phyloP scores from a whole-genome alignment of 73 alveolate species.

The Tetrahymena borealis region DNA sequence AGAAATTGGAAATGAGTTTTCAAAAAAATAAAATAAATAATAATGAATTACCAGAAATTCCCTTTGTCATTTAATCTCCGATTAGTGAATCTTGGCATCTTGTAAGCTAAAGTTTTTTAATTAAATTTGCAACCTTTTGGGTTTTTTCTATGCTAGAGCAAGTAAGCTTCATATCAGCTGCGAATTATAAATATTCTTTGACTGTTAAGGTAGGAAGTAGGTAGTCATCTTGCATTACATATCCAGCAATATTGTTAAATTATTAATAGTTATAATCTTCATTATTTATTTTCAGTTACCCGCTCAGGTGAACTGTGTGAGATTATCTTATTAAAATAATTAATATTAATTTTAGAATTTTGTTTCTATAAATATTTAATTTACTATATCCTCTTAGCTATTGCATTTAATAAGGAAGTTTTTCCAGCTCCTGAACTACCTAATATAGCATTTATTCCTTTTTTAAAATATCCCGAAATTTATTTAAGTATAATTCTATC shows the following conservation, averaged over 20 bases:
- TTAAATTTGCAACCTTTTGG: background rate
- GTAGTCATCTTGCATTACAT: slow-evolving; percentile 52
- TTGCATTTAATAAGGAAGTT: background rate
- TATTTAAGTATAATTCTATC: background rate
- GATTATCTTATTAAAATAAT: background rate
- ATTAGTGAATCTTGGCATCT: background rate
- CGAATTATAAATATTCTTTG: slow-evolving; percentile 46
- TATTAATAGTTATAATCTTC: background rate
- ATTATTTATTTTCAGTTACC: background rate
- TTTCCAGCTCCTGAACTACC: background rate
- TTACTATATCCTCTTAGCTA: background rate
- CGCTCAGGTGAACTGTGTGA: background rate
- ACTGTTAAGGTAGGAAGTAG: slow-evolving; percentile 35
- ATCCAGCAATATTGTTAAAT: slow-evolving; percentile 33
- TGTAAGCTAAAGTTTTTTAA: background rate
- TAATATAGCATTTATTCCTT: background rate
- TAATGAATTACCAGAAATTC: background rate
- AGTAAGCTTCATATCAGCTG: slow-evolving; percentile 28
- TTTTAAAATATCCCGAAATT: background rate
- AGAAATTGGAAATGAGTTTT: too few relatives aligned
- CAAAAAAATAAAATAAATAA: background rate
- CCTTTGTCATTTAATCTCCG: background rate
- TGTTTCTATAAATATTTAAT: background rate
- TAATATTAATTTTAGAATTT: background rate
- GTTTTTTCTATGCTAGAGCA: background rate